Evolutionary conservation across 495 filamentous ascomycete genomes (phyloP), one percentile per base, ranked within the genome.

Genomic region (Penicillium samsonianum): DNA sequence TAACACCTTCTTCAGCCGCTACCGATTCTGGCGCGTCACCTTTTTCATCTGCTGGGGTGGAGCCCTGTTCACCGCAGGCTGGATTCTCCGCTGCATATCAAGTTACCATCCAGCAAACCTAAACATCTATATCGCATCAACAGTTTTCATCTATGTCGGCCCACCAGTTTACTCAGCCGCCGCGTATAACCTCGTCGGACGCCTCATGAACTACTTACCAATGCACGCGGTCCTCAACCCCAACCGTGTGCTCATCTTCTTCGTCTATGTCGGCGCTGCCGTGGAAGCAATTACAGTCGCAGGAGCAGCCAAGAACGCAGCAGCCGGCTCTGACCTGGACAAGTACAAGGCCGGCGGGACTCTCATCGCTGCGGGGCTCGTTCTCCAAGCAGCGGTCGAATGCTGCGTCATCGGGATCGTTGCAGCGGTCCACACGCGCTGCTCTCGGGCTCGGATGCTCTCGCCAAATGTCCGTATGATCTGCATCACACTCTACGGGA

Each of bases 161-260:
- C 82, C 81, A 10, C 81, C 80, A 1, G 63, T 84, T 19, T 82
- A 78, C 63, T 82, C 83, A 0, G 83, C 83, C 9, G 77, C 82
- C 0, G 80, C 82, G 14, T 85, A 85, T 65, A 86, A 84, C 67
- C 68, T 80, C 22, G 73, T 86, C 31, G 83, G 78, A 0, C 76
- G 82, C 4, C 49, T 85, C n/a, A 80, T 84, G 63, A 63, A 75
- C 61, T 74, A 73, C 50, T 65, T 79, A 23, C 74, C 67, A 31
- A 69, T 76, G 73, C 67, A 74, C 59, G 65, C 77, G 23, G 69
- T 73, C 2, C 58, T 80, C 10, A 67, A 76, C 49, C 75, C 74
- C 9, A 64, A 71, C 44, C 71, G 73, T 2, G 70, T 77, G 22
- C 56, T 72, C 11, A 63, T 63, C 16, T 53, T 65, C 31, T 78